A percentile compares a stretch with the other conserved stretches of the same genome.
phyloP scores from a whole-genome alignment of 495 filamentous ascomycete species.

The Hyaloscypha finlandica region DNA sequence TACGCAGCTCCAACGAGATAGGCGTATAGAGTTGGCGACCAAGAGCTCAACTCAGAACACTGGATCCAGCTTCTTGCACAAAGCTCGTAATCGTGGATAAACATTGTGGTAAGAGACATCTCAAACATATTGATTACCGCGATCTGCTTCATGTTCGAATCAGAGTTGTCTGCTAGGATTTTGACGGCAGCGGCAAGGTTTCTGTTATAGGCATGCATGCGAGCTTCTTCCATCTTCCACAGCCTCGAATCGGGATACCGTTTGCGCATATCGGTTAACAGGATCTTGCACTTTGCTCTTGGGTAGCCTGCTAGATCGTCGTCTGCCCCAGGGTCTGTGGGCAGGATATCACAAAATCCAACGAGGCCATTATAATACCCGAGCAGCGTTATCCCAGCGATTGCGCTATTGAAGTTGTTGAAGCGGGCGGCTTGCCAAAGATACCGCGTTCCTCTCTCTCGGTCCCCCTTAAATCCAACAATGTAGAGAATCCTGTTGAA shows the following conservation, averaged over 20 bases:
- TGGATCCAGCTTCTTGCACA: conserved; percentile 74
- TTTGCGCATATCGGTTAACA: conserved; percentile 71
- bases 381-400: conserved; percentile 78
- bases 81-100: conserved; percentile 68
- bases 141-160: conserved; percentile 83
- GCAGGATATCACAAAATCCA: conserved; percentile 85
- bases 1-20: conserved; percentile 82
- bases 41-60: conserved; percentile 84
- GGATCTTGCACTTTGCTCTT: conserved; percentile 61
- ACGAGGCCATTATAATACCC: conserved; percentile 87
- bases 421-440: conserved; percentile 92
- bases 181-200: conserved; percentile 68
- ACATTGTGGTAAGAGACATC: conserved; percentile 76
- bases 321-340: conserved; percentile 54
- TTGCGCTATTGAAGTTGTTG: conserved; percentile 86
- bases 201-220: conserved; percentile 70
- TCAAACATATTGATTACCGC: conserved; percentile 82
- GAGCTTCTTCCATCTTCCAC: conserved; percentile 88
- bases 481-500: conserved; percentile 83
- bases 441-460: conserved; percentile 77
- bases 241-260: conserved; percentile 81
- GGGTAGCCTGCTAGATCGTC: conserved; percentile 69
- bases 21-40: conserved; percentile 88
- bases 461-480: conserved; percentile 90
- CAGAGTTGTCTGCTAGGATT: conserved; percentile 55